Conservation (phyloP, 768 basidiomycete species). For the Serendipita indica region DNA sequence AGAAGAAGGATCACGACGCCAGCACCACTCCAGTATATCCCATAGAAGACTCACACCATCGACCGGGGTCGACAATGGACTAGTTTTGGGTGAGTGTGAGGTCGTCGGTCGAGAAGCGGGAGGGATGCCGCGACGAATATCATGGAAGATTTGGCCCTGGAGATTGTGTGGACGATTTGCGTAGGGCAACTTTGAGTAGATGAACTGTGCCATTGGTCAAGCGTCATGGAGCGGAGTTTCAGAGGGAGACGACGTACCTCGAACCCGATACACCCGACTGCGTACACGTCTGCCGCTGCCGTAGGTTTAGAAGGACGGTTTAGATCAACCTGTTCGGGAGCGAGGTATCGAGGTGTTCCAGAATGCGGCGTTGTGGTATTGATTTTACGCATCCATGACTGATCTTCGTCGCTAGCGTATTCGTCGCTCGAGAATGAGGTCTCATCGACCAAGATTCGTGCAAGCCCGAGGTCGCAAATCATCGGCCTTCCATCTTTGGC, state of each 20-base stretch:
- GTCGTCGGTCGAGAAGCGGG: not conserved
- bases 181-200: not conserved
- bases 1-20: too few relatives aligned
- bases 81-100: too few relatives aligned
- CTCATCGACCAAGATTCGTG: not conserved
- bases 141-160: not conserved
- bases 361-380: not conserved
- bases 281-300: not conserved
- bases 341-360: not conserved
- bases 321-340: not conserved
- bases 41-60: too few relatives aligned
- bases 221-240: not conserved
- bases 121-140: not conserved
- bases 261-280: not conserved
- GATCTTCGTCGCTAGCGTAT: not conserved
- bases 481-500: not conserved
- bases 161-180: not conserved
- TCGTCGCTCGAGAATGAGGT: too few relatives aligned
- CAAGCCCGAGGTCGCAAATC: not conserved
- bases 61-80: too few relatives aligned
- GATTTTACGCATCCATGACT: too few relatives aligned
- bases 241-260: not conserved
- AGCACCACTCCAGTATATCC: too few relatives aligned
- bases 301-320: not conserved
- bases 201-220: not conserved